phyloP scores from a whole-genome alignment of 2,329 filamentous ascomycete species.

The Pestalotiopsis sp. region DNA sequence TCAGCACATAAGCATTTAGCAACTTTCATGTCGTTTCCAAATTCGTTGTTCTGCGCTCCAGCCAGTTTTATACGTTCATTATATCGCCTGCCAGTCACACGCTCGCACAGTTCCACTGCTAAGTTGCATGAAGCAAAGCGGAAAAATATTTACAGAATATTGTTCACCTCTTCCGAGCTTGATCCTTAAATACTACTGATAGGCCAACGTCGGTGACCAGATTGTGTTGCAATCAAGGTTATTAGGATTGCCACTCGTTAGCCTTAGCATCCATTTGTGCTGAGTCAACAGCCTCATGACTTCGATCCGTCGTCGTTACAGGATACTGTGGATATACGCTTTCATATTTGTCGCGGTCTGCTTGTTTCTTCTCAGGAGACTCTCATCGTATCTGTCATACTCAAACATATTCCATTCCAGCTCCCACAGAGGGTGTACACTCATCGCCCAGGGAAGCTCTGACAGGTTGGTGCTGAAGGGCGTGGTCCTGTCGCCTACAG shows the following conservation, averaged over 20 bases:
- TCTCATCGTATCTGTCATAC: neutral
- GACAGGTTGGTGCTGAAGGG: conserved; percentile 38
- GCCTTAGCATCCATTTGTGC: neutral
- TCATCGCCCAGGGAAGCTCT: conserved; percentile 20
- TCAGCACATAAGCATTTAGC: too few species aligned
- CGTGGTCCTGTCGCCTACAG: conserved; percentile 39
- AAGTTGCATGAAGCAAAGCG: too few species aligned
- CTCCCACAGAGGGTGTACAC: neutral
- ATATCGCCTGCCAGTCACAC: too few species aligned
- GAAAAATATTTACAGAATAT: too few species aligned
- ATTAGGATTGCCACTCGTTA: neutral
- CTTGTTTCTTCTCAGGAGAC: neutral
- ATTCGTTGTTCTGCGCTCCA: too few species aligned
- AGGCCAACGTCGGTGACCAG: neutral
- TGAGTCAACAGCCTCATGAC: neutral
- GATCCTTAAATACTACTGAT: too few species aligned
- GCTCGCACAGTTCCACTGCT: too few species aligned
- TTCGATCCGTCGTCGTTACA: neutral
- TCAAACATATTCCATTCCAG: neutral
- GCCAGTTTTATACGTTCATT: too few species aligned
- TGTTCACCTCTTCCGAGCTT: too few species aligned
- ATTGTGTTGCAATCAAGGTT: neutral
- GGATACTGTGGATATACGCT: neutral
- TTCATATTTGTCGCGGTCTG: neutral
- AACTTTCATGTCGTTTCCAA: too few species aligned